phyloP scores from a whole-genome alignment of 805 yeast genomes.

The Huiozyma naganishii region DNA sequence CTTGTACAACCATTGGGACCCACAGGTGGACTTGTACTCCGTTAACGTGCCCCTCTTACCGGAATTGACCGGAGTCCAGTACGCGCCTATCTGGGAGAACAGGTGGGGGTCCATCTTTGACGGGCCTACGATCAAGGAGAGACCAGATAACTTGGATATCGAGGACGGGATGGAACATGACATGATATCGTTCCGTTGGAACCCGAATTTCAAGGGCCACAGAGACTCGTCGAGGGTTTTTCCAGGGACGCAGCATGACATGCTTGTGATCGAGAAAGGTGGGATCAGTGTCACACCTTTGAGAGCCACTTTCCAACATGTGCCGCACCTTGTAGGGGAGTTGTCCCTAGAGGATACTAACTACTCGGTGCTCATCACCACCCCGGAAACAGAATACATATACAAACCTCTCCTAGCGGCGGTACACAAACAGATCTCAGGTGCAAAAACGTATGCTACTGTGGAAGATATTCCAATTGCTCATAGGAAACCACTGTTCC shows the following conservation, averaged over 20 bases:
- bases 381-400: constrained; percentile 31
- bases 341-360: constrained; percentile 2
- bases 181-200: constrained; percentile 58
- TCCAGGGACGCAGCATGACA: constrained; percentile 36
- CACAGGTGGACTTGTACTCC: constrained; percentile 59
- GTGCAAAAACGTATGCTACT: constrained; percentile 9
- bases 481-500: constrained; percentile 38
- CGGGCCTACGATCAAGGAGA: constrained; percentile 9
- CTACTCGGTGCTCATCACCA: constrained; percentile 20
- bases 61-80: constrained; percentile 51
- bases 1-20: constrained; percentile 48
- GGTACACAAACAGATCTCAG: constrained; percentile 26
- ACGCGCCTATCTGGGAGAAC: constrained; percentile 74
- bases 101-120: constrained; percentile 63
- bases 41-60: constrained; percentile 72
- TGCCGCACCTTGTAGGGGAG: constrained; percentile 13
- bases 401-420: constrained; percentile 30
- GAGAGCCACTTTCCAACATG: constrained; percentile 53
- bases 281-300: constrained; percentile 60
- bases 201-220: constrained; percentile 58
- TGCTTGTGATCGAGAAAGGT: constrained; percentile 55
- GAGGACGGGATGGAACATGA: constrained; percentile 38
- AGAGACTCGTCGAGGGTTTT: constrained; percentile 9
- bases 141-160: constrained; percentile 28
- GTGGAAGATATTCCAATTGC: constrained; percentile 20